Conservation (phyloP, 495 filamentous ascomycete species). For the Daldinia caldariorum region DNA sequence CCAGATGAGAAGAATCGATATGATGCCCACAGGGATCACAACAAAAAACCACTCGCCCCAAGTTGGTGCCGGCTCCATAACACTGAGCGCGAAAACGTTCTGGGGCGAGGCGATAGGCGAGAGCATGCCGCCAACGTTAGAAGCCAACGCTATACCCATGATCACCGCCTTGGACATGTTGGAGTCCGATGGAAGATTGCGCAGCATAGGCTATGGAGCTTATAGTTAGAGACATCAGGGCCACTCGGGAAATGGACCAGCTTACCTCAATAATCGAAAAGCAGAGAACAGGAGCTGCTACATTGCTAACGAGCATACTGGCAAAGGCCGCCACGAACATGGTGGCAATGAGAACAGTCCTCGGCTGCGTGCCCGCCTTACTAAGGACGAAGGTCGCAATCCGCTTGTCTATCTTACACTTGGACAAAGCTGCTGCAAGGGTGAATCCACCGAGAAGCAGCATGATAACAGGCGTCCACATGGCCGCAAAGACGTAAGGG, state of each 20-base stretch:
- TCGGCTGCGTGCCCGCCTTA: slow-evolving; percentile 91
- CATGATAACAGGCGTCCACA: slow-evolving; percentile 99
- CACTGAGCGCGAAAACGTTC: slow-evolving; percentile 94
- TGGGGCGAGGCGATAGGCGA: slow-evolving; percentile 97
- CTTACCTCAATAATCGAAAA: slow-evolving; percentile 91
- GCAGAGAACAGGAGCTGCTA: slow-evolving; percentile 97
- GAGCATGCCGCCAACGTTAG: slow-evolving; percentile 94
- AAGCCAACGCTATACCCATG: slow-evolving; percentile 93
- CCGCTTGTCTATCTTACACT: slow-evolving; percentile 96
- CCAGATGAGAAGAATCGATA: slow-evolving; percentile 92
- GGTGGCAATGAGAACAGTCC: slow-evolving; percentile 88
- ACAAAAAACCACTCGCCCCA: slow-evolving; percentile 99
- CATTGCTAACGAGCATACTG: slow-evolving; percentile 99
- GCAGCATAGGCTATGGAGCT: slow-evolving; percentile 78
- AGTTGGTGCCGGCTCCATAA: slow-evolving; percentile 88
- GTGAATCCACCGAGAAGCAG: slow-evolving; percentile 96
- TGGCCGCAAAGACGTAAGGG: slow-evolving; percentile 84
- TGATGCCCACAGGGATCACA: slow-evolving; percentile 88
- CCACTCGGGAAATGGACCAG: not conserved
- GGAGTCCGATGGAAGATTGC: slow-evolving; percentile 89
- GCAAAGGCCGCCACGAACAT: slow-evolving; percentile 99
- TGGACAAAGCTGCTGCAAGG: slow-evolving; percentile 92
- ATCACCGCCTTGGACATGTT: slow-evolving; percentile 95
- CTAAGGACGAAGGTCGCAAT: slow-evolving; percentile 97
- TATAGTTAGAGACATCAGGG: slow-evolving; percentile 24